Evolutionary conservation across 495 filamentous ascomycete species (phyloP), one percentile per base, ranked within the genome.

Genomic region (Xylaria bambusicola): DNA sequence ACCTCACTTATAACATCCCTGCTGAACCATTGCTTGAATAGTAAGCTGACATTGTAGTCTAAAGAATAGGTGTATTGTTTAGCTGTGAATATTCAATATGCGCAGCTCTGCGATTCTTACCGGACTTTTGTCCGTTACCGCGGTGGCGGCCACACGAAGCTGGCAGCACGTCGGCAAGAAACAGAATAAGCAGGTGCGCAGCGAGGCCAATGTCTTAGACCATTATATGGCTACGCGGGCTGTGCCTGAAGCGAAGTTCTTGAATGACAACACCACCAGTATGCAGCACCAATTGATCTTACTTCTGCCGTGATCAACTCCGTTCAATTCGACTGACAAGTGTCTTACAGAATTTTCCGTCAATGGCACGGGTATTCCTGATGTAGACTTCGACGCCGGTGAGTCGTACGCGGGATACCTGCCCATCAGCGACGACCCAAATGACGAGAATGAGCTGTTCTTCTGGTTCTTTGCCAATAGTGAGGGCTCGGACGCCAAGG

Each of bases 331-430:
- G 27, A 6, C 46, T 62, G 20, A 56, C 53, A 13, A n/a, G 13
- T 24, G 24, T 26, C 23, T 18, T 21, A 46, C 20, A 86, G 83
- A 82, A 62, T 92, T 85, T 64, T 72, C 78, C 6, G 86, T 92
- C 58, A 83, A 92, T 62, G 88, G 88, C 23, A 81, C 80, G 1
- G 77, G 75, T 4, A 83, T 92, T 54, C 90, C 89, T 0, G 84
- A 91, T 24, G 87, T 92, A 7, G 74, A 86, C 61, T 93, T 91
- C 62, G 85, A 93, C 61, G 84, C 90, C 64, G 90, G 90, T 51
- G 90, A 93, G 69, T 88, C 84, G 0, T 93, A 92, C 66, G 80
- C 90, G 7, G 90, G 90, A 21, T 81, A 88, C n/a, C 69, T 93
- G 6, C 82, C 89, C n/a, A 90, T 91, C 58, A 70, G 75, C 6